Evolutionary conservation across 176 grass and related monocot genomes (phyloP).

Genomic region (Lolium perenne): DNA sequence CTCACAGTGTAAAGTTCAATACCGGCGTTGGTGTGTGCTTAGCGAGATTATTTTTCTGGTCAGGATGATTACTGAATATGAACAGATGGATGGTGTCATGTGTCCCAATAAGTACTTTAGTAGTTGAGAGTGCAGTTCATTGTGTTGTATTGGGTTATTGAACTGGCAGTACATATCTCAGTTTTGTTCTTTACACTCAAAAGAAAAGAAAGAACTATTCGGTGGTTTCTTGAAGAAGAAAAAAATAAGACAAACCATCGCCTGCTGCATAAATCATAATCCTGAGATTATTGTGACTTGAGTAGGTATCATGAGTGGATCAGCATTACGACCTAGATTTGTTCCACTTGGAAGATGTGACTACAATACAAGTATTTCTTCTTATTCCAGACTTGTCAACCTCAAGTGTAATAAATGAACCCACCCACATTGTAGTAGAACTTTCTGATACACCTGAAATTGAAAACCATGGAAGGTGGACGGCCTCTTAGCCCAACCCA

Average conservation of each 20-base stretch:
- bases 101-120: too few species aligned
- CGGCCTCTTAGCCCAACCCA: background rate
- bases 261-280: background rate
- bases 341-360: background rate
- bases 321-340: background rate
- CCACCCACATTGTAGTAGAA: background rate
- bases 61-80: too few species aligned
- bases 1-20: too few species aligned
- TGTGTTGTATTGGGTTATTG: too few species aligned
- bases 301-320: background rate
- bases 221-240: background rate
- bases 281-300: background rate
- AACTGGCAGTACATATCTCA: too few species aligned
- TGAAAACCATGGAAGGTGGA: background rate
- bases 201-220: background rate
- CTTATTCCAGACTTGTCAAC: background rate
- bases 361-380: background rate
- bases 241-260: background rate
- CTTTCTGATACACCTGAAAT: slow-evolving; percentile 1
- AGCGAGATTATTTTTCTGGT: too few species aligned
- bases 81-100: too few species aligned
- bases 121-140: too few species aligned
- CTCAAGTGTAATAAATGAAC: background rate
- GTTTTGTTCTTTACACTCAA: too few species aligned
- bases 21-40: too few species aligned